A percentile compares a stretch with the other conserved stretches of the same genome.
These are phyloP conservation scores for Vicia sativa DNA, from an alignment of 306 rosid species.

Conservation along the genomic window DNA sequence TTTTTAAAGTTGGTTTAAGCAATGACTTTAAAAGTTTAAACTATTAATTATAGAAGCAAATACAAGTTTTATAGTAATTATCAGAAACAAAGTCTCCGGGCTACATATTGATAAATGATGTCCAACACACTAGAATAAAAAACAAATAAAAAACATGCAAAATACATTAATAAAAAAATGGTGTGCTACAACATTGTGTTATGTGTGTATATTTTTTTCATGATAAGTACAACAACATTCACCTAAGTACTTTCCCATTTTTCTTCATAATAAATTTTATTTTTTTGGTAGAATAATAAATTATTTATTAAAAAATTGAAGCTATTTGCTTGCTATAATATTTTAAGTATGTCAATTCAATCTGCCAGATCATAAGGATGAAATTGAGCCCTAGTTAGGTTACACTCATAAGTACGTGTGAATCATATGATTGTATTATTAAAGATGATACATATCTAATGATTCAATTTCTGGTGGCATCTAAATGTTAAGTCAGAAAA, in stretches of 20 bases:
- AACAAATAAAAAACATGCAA: background rate
- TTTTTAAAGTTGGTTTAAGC: background rate
- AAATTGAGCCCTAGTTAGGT: constrained; percentile 2
- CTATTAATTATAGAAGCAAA: background rate
- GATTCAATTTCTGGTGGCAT: constrained; percentile 19
- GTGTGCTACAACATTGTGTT: background rate
- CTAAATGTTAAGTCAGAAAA: background rate
- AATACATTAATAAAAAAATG: background rate
- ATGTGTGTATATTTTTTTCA: background rate
- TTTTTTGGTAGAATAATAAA: background rate
- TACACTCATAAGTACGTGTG: background rate
- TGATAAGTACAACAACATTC: background rate
- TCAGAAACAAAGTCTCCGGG: background rate
- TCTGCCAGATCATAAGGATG: constrained; percentile 31
- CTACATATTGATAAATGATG: background rate
- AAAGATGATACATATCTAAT: constrained; percentile 19
- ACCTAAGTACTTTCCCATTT: background rate
- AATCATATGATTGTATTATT: background rate
- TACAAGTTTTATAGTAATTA: background rate
- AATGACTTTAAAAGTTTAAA: background rate
- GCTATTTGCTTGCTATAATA: background rate
- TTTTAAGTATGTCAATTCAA: background rate
- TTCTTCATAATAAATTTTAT: background rate
- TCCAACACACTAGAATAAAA: background rate
- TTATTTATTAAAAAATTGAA: too few species aligned